These are phyloP conservation scores for Botrytis squamosa DNA, from an alignment of 2,329 filamentous ascomycete genomes.

Conservation along the genomic window DNA sequence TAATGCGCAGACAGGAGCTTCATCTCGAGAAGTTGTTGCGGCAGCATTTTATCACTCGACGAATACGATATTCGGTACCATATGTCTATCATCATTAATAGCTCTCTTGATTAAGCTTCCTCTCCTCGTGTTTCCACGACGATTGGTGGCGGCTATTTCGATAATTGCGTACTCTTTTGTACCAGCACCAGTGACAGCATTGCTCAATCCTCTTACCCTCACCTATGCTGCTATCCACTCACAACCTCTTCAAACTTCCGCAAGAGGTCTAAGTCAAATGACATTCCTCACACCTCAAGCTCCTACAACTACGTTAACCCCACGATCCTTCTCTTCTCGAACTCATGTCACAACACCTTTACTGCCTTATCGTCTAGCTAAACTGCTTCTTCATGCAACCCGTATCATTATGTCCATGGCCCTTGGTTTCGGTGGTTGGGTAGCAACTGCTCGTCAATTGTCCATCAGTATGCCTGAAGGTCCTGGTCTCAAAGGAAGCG, in stretches of 20 bases:
- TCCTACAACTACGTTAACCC: constrained; percentile 70
- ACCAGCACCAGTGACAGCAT: constrained; percentile 77
- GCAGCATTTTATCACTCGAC: constrained; percentile 79
- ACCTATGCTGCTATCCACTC: constrained; percentile 95
- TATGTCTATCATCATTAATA: constrained; percentile 83
- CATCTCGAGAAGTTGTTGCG: constrained; percentile 76
- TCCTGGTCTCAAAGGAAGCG: constrained; percentile 65
- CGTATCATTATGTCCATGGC: constrained; percentile 87
- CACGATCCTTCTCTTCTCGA: constrained; percentile 49
- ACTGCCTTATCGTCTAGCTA: constrained; percentile 86
- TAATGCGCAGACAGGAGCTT: constrained; percentile 72
- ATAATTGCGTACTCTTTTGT: constrained; percentile 75
- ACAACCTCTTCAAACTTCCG: constrained; percentile 73
- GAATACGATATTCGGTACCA: constrained; percentile 86
- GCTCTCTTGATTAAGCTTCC: constrained; percentile 80
- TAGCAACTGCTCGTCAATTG: constrained; percentile 81
- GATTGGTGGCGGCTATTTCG: constrained; percentile 62
- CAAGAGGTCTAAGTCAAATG: constrained; percentile 77
- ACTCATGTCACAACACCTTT: constrained; percentile 53
- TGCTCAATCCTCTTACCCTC: constrained; percentile 88
- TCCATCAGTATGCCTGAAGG: constrained; percentile 55
- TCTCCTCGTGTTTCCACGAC: constrained; percentile 76
- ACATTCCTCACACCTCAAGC: constrained; percentile 72
- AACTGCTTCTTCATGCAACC: constrained; percentile 86
- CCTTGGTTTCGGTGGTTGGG: constrained; percentile 94